A percentile compares a stretch with the other conserved stretches of the same genome.
These are phyloP conservation scores for Zychaea mexicana DNA, from an alignment of 371 early-diverging fungal species.

Conservation along the genomic window DNA sequence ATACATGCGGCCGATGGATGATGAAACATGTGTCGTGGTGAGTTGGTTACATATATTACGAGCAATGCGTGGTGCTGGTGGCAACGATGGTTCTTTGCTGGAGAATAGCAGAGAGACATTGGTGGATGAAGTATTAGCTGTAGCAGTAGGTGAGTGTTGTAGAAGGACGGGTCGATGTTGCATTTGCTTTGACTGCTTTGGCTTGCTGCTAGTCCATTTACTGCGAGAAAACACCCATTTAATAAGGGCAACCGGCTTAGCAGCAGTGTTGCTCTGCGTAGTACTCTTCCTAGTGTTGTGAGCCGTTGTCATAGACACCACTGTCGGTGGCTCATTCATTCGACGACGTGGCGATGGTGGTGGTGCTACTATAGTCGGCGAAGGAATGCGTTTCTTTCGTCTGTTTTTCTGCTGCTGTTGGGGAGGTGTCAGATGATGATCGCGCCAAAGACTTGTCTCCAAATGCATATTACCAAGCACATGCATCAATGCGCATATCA, in stretches of 20 bases:
- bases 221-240: not conserved
- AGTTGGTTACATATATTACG: not conserved
- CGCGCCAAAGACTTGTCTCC: not conserved
- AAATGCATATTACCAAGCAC: not conserved
- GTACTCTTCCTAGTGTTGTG: too few relatives aligned
- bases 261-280: too few relatives aligned
- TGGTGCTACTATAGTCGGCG: not conserved
- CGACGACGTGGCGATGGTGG: not conserved
- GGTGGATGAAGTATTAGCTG: not conserved
- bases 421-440: not conserved
- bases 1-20: not conserved
- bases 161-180: not conserved
- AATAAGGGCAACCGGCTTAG: not conserved
- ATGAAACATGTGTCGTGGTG: not conserved
- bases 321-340: too few relatives aligned
- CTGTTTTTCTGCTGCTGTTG: not conserved
- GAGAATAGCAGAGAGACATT: not conserved
- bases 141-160: not conserved
- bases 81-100: not conserved
- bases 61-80: not conserved
- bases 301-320: too few relatives aligned
- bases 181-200: not conserved
- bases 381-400: not conserved
- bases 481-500: not conserved
- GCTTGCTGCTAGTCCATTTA: not conserved